A percentile compares a stretch with the other conserved stretches of the same genome.
Conservation (phyloP, 2,329 filamentous ascomycete species). For the Aureobasidium sp. region DNA sequence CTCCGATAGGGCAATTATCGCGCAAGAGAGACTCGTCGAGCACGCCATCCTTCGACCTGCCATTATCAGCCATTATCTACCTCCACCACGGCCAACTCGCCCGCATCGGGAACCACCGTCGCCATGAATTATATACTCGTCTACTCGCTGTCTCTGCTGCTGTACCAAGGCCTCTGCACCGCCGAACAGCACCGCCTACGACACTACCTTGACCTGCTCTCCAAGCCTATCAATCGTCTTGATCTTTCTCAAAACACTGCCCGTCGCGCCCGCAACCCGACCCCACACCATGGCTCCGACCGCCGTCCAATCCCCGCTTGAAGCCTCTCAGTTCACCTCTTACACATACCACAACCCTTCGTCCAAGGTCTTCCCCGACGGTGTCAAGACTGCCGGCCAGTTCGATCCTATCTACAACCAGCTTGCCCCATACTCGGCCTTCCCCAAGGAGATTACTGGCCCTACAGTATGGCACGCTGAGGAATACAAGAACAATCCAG, state of each 20-base stretch:
- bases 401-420: constrained; percentile 58
- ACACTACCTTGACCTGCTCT: constrained; percentile 13
- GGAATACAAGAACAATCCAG: constrained; percentile 54
- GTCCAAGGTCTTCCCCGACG: constrained; percentile 51
- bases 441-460: constrained; percentile 62
- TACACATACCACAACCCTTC: constrained; percentile 25
- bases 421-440: constrained; percentile 59
- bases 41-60: constrained; percentile 6
- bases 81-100: background rate
- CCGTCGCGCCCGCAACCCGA: background rate
- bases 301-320: constrained; percentile 15
- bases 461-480: constrained; percentile 64
- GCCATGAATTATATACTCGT: constrained; percentile 17
- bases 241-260: constrained; percentile 7
- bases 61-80: background rate
- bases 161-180: constrained; percentile 15
- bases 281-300: constrained; percentile 14
- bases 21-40: constrained; percentile 3
- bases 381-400: constrained; percentile 62
- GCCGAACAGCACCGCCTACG: constrained; percentile 14
- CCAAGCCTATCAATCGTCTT: constrained; percentile 14
- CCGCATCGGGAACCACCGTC: background rate
- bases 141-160: constrained; percentile 17
- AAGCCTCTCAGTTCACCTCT: constrained; percentile 7
- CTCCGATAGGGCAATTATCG: constrained; percentile 8